Percentiles rank a stretch among this genome's conserved stretches.
Evolutionary conservation across 306 rosid species (phyloP).

Genomic region (Prunus campanulata): DNA sequence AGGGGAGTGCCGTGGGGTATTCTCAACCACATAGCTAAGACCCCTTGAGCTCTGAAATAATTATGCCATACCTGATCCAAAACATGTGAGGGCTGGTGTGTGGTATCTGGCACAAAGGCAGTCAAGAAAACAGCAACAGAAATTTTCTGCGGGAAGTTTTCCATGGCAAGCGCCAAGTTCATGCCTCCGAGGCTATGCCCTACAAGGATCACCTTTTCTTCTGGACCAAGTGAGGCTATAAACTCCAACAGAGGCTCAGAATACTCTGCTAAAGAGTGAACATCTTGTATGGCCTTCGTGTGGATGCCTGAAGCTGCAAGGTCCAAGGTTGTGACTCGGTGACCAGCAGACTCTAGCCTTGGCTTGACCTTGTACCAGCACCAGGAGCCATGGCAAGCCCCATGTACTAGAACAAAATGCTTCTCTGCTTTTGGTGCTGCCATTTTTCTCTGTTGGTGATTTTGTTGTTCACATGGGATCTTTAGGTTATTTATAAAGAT

Average conservation of each 20-base stretch:
- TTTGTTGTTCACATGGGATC: not conserved
- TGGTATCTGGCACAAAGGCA: conserved; percentile 55
- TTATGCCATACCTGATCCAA: conserved; percentile 41
- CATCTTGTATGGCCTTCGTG: conserved; percentile 39
- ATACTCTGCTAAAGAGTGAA: conserved; percentile 35
- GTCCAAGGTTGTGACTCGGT: conserved; percentile 49
- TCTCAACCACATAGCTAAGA: no score
- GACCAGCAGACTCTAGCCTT: conserved; percentile 41
- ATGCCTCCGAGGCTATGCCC: conserved; percentile 81
- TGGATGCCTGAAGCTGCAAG: conserved; percentile 57
- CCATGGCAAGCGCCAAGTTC: conserved; percentile 66
- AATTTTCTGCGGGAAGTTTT: conserved; percentile 47
- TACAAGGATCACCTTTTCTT: conserved; percentile 57
- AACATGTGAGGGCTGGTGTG: conserved; percentile 46
- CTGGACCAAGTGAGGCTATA: conserved; percentile 32
- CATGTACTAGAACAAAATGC: conserved; percentile 72
- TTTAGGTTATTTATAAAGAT: not conserved
- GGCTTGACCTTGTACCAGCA: conserved; percentile 66
- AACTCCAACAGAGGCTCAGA: conserved; percentile 52
- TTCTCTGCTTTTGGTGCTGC: not conserved
- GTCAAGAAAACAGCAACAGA: conserved; percentile 56
- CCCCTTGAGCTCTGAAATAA: not conserved
- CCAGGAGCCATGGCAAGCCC: conserved; percentile 79
- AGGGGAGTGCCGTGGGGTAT: no score
- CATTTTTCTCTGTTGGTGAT: not conserved